Evolutionary conservation across 331 rosid genomes (phyloP).

Genomic region (Pyracantha coccinea): DNA sequence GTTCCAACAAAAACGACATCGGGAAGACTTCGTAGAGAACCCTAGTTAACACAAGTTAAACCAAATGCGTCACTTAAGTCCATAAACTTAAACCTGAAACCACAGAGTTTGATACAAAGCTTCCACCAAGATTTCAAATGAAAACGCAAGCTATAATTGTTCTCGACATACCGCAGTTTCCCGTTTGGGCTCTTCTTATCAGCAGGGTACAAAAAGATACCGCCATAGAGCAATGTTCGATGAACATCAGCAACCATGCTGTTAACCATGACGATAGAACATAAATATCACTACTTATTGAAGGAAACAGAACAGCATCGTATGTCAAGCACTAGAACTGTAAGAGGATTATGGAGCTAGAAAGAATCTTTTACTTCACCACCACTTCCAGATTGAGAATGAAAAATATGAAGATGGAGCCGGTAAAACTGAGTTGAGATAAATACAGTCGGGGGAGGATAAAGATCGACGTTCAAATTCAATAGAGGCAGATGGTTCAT

Average conservation of each 20-base stretch:
- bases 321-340: neutral
- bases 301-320: neutral
- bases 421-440: neutral
- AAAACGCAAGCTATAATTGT: neutral
- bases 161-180: conserved; percentile 64
- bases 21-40: conserved; percentile 92
- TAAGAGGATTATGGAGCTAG: neutral
- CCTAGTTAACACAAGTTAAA: conserved; percentile 20
- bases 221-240: conserved; percentile 88
- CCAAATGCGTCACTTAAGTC: neutral
- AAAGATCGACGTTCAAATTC: neutral
- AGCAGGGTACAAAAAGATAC: conserved; percentile 82
- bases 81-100: neutral
- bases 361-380: neutral
- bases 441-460: neutral
- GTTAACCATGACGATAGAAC: conserved; percentile 16
- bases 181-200: conserved; percentile 88
- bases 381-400: neutral
- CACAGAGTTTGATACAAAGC: neutral
- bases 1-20: conserved; percentile 86
- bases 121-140: neutral
- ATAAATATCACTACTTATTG: neutral
- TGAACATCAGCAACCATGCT: conserved; percentile 98
- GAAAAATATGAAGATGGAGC: neutral
- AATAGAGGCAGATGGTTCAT: neutral